Base-by-base conservation (phyloP, 306 rosid species). In the Pueraria montana region DNA sequence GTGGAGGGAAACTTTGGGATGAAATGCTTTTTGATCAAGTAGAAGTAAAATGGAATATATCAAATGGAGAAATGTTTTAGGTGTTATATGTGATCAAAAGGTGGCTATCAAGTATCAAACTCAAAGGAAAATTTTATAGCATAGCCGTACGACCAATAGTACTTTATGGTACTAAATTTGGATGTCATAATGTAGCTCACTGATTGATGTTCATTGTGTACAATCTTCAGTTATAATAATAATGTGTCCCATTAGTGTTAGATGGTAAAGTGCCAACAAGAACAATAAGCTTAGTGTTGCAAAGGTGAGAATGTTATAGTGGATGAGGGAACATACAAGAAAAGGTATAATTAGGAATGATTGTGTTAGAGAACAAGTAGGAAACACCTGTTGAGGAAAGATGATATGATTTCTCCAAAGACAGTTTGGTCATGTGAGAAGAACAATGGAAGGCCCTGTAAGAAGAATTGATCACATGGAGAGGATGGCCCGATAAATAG, bases 1-100 rank as follows among this genome's bases (percentile, higher is more conserved):
- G 66, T 74, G 67, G n/a, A 55, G 48, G 50, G 50, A 72, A 27
- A 42, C 12, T 72, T 72, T 48, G 23, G 26, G n/a, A 53, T 74
- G 36, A 20, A 40, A 34, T 21, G 49, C 8, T 58, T 72, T 49
- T 49, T 18, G 13, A 72, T 69, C 34, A 21, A 11, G 18, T 2
- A 12, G 55, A 69, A 42, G 5, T 69, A 67, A 67, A 40, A 66
- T 17, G 48, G 72, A 67, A 11, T 18, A 20, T 20, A n/a, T 38
- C 7, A 66, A 38, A 36, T 66, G 27, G 21, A n/a, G 8, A 38
- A 4, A 18, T 66, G 50, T 12, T 34, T 65, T 43, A 36, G 21
- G 48, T 3, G 8, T 34, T 36, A 36, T 9, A n/a, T 13, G 56
- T n/a, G 24, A 6, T 52, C 10, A 52, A 52, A 52, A 17, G 23